Evolutionary conservation across 2,329 filamentous ascomycete species (phyloP).

Genomic region (Daldinia eschscholtzii): DNA sequence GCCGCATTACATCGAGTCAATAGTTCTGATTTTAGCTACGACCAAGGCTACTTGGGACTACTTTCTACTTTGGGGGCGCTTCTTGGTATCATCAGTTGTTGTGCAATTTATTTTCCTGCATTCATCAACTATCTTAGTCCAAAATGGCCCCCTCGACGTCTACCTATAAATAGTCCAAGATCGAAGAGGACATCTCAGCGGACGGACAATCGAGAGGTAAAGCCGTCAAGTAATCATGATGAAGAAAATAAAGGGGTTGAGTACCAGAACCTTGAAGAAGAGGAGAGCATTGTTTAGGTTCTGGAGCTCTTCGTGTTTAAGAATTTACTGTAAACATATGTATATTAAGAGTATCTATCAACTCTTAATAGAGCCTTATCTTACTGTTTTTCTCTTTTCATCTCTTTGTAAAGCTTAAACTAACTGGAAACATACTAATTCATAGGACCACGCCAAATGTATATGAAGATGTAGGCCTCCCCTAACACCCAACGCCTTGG

Average conservation of each 20-base stretch:
- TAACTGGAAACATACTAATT: not conserved
- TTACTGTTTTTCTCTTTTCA: not conserved
- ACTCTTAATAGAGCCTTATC: not conserved
- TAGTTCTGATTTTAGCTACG: conserved; percentile 33
- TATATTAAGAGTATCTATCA: not conserved
- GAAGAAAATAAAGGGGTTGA: not conserved
- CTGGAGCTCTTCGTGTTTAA: not conserved
- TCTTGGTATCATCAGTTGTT: conserved; percentile 29
- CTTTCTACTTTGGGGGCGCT: conserved; percentile 31
- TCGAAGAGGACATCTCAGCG: not conserved
- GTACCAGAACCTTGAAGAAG: not conserved
- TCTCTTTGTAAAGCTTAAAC: not conserved
- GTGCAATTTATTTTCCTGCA: not conserved
- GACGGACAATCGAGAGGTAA: not conserved
- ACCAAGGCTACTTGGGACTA: conserved; percentile 34
- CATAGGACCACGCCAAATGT: not conserved
- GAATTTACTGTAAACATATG: not conserved
- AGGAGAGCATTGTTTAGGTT: not conserved
- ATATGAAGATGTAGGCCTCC: not conserved
- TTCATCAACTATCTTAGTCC: not conserved
- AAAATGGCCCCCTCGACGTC: not conserved
- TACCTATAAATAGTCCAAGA: not conserved
- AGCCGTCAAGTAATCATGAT: not conserved
- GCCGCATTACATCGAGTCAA: conserved; percentile 26
- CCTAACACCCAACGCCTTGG: not conserved